These are phyloP conservation scores for Pythium grandisporangium DNA, from an alignment of 352 stramenopile genomes.

Conservation along the genomic window DNA sequence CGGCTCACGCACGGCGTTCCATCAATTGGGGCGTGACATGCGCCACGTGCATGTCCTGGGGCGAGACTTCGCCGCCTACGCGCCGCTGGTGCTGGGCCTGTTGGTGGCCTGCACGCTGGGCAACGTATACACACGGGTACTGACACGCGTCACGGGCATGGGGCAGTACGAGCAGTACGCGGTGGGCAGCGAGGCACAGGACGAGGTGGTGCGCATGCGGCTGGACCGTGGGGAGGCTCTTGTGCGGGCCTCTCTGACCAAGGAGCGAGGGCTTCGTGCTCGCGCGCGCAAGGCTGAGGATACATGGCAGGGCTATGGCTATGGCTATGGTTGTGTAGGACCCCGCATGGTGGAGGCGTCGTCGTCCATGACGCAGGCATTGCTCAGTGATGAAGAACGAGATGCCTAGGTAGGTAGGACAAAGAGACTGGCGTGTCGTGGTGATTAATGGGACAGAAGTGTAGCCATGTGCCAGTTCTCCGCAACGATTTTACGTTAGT, in stretches of 20 bases:
- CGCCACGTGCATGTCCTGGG: constrained; percentile 48
- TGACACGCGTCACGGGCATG: constrained; percentile 37
- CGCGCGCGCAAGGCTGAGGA: no score
- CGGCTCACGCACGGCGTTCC: constrained; percentile 64
- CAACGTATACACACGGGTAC: constrained; percentile 42
- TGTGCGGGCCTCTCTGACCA: no score
- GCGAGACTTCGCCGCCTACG: constrained; percentile 42
- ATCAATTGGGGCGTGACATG: constrained; percentile 40
- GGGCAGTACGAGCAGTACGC: constrained; percentile 65
- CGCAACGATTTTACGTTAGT: no score
- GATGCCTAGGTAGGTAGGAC: no score
- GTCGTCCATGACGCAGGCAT: not conserved
- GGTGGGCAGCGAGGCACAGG: constrained; percentile 20
- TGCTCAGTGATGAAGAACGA: no score
- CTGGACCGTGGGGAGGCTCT: no score
- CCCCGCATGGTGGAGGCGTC: no score
- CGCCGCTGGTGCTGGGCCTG: constrained; percentile 40
- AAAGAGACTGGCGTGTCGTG: no score
- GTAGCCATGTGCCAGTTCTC: no score
- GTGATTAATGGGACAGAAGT: no score
- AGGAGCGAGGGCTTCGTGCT: constrained; percentile 40
- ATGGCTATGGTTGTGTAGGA: no score
- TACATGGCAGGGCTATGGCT: no score
- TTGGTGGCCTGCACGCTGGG: constrained; percentile 32
- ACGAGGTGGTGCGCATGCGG: constrained; percentile 24